Percentiles rank a stretch among this genome's conserved stretches.
These are phyloP conservation scores for Globisporangium alternatum DNA, from an alignment of 352 stramenopile species.

Conservation along the genomic window DNA sequence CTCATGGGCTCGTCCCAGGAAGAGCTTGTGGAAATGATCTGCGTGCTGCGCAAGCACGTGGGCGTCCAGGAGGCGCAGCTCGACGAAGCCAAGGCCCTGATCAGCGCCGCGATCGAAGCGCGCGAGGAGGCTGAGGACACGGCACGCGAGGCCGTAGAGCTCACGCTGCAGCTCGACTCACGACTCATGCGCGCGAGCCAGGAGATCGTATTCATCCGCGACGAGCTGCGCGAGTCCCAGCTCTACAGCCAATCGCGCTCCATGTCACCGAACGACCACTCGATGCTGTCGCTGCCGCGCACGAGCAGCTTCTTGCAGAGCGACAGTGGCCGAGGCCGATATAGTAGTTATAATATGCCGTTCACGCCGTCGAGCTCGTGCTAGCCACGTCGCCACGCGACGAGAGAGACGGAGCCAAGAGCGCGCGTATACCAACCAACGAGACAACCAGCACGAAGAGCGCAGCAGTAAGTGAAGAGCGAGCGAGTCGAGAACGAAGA, in stretches of 20 bases:
- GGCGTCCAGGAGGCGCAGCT: slow-evolving; percentile 71
- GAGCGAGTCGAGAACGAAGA: not conserved
- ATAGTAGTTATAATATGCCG: slow-evolving; percentile 7
- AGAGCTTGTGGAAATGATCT: slow-evolving; percentile 72
- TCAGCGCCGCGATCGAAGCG: slow-evolving; percentile 74
- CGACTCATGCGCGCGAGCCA: slow-evolving; percentile 62
- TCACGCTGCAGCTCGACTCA: slow-evolving; percentile 68
- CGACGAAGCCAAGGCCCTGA: slow-evolving; percentile 65
- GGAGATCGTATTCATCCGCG: slow-evolving; percentile 32
- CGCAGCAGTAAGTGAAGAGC: not conserved
- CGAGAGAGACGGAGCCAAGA: not conserved
- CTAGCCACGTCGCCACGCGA: not conserved
- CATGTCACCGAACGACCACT: slow-evolving; percentile 11
- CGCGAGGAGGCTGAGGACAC: slow-evolving; percentile 72
- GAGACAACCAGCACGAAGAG: not conserved
- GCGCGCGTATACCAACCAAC: slow-evolving; percentile 2
- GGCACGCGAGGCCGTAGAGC: slow-evolving; percentile 66
- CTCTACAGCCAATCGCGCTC: slow-evolving; percentile 1
- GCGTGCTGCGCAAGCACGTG: slow-evolving; percentile 67
- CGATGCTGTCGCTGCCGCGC: not conserved
- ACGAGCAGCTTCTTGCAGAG: not conserved
- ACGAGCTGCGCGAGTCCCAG: slow-evolving; percentile 26
- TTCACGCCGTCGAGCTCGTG: slow-evolving; percentile 16
- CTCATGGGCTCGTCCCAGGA: slow-evolving; percentile 42
- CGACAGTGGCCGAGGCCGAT: not conserved